Base-by-base conservation (phyloP, 2,329 filamentous ascomycete species). In the Neofusicoccum umdonicola region DNA sequence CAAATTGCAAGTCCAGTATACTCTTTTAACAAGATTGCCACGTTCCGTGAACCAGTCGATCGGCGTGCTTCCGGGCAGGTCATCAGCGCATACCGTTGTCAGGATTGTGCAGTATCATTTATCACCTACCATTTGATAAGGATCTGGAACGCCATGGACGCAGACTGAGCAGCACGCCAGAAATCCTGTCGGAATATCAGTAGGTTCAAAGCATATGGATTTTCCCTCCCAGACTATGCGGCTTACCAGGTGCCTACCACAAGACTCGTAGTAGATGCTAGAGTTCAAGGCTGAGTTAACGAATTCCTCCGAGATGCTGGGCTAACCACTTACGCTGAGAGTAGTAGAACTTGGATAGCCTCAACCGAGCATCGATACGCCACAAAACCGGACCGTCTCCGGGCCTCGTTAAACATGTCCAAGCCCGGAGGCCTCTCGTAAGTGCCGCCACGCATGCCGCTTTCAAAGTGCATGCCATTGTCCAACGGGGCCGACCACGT, bases 401-500 rank as follows among this genome's bases (percentile, higher is more conserved):
- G 80, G 15, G 85, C 87, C 72, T 88, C 86, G 67, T 88, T 88
- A 74, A 88, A 88, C 41, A 87, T 79, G 1, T 80, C 79, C 2
- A 88, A 71, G 0, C 87, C 87, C 0, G 87, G 86, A 2, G 86
- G 86, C 17, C 76, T 77, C 13, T 79, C 76, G 2, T 73, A 68
- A 2, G 81, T 79, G 1, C 84, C 84, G 12, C 85, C 85, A 45
- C 81, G 81, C 27, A 87, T 76, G 2, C 85, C 84, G 68, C 84
- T 85, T 1, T 79, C 54, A 11, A 60, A 60, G 7, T 35, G 35
- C 54, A 42, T 72, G 1, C 78, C 78, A 12, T 81, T 80, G 44
- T 82, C 78, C 60, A 45, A 85, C 74, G 3, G 85, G 80, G 15
- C 74, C 71, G 13, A 83, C 84, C 35, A 79, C 4, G 78, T 74